Base-by-base conservation (phyloP, 202 grass and related monocot genomes). In the Digitaria exilis region DNA sequence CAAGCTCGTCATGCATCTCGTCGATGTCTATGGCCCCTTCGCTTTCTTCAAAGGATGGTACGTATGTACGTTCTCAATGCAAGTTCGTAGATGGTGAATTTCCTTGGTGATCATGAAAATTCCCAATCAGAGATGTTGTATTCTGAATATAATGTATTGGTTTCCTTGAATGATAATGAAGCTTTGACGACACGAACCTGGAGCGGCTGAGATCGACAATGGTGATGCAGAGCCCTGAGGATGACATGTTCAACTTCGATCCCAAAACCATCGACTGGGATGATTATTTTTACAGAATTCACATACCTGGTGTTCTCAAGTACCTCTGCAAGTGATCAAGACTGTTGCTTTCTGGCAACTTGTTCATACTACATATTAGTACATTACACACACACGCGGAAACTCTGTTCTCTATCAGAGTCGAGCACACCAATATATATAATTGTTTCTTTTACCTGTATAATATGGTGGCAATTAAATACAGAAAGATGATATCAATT, bases 31-130 rank as follows among this genome's bases (percentile, higher is more conserved):
- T 42, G 75, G 82, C 7, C 91, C 94, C 1, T 97, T 92, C 69
- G 77, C 72, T 30, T 94, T 89, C 78, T 97, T 94, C 91, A 90
- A 74, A 90, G 94, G 89, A 88, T 84, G 94, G 70, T 69, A n/a
- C n/a, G n/a, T n/a, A n/a, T n/a, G n/a, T n/a, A n/a, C n/a, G n/a
- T n/a, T n/a, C n/a, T n/a, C n/a, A n/a, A n/a, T n/a, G n/a, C n/a
- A n/a, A n/a, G n/a, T n/a, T n/a, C n/a, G n/a, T n/a, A n/a, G n/a
- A n/a, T n/a, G n/a, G n/a, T n/a, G n/a, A n/a, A n/a, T n/a, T n/a
- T n/a, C n/a, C n/a, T n/a, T n/a, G n/a, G n/a, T n/a, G n/a, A n/a
- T n/a, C n/a, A n/a, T n/a, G n/a, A n/a, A n/a, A n/a, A n/a, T n/a
- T n/a, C n/a, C n/a, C n/a, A n/a, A 68, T 1, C 34, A 66, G 12